phyloP scores from a whole-genome alignment of 768 basidiomycete genomes.

The Lactarius akahatsu region DNA sequence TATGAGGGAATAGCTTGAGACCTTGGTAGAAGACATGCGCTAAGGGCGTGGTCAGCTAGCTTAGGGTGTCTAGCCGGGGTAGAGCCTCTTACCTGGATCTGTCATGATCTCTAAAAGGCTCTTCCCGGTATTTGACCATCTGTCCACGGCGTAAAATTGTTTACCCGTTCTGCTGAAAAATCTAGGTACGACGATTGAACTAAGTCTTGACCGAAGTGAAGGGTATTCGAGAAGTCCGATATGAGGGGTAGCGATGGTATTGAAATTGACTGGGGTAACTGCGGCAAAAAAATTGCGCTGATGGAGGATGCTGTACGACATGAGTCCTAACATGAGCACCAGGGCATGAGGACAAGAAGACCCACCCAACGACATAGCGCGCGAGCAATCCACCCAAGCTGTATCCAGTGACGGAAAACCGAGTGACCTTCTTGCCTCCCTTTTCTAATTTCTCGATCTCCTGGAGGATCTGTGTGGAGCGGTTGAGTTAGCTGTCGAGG shows the following conservation, averaged over 20 bases:
- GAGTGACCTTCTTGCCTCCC: slow-evolving; percentile 57
- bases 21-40: slow-evolving; percentile 77
- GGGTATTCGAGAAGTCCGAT: slow-evolving; percentile 69
- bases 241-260: slow-evolving; percentile 81
- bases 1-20: slow-evolving; percentile 60
- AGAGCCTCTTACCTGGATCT: slow-evolving; percentile 56
- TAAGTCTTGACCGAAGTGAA: slow-evolving; percentile 54
- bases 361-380: slow-evolving; percentile 72
- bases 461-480: slow-evolving; percentile 48
- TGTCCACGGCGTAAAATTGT: slow-evolving; percentile 55
- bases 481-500: background rate
- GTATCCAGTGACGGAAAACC: slow-evolving; percentile 78
- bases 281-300: slow-evolving; percentile 70
- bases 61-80: no score
- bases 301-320: slow-evolving; percentile 51
- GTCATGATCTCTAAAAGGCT: slow-evolving; percentile 76
- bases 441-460: slow-evolving; percentile 54
- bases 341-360: slow-evolving; percentile 11
- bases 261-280: slow-evolving; percentile 75
- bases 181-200: slow-evolving; percentile 58
- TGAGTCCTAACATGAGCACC: background rate
- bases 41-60: slow-evolving; percentile 32
- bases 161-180: slow-evolving; percentile 78
- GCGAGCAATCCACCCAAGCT: slow-evolving; percentile 78
- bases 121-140: slow-evolving; percentile 65